These are phyloP conservation scores for Populus hybrid DNA, from an alignment of 441 rosid genomes.

Conservation along the genomic window DNA sequence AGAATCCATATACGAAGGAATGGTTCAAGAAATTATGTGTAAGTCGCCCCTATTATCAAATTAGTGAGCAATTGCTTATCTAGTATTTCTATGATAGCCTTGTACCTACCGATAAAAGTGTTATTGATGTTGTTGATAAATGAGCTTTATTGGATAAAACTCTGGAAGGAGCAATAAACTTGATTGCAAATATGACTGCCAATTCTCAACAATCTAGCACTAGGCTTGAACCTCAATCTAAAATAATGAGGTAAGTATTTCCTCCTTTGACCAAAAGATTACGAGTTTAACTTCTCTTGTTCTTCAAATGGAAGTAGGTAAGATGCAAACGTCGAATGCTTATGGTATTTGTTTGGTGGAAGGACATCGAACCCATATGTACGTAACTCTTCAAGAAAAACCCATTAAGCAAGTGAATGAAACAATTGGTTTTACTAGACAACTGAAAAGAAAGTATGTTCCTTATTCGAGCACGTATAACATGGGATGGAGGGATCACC, in stretches of 20 bases:
- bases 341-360: background rate
- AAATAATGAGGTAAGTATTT: background rate
- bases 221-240: background rate
- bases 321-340: background rate
- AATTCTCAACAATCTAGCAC: background rate
- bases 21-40: no score
- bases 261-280: background rate
- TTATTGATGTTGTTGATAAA: background rate
- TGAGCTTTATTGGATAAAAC: background rate
- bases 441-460: no score
- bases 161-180: background rate
- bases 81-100: background rate
- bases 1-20: background rate
- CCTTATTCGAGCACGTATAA: no score
- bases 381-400: background rate
- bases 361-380: background rate
- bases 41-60: background rate
- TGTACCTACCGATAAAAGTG: background rate
- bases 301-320: background rate
- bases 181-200: background rate
- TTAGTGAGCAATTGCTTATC: background rate
- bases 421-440: no score
- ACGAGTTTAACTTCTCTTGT: background rate
- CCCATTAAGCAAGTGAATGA: no score
- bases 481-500: no score